A percentile compares a stretch with the other conserved stretches of the same genome.
These are phyloP conservation scores for Escallonia rubra DNA, from an alignment of 129 eudicot species.

Conservation along the genomic window DNA sequence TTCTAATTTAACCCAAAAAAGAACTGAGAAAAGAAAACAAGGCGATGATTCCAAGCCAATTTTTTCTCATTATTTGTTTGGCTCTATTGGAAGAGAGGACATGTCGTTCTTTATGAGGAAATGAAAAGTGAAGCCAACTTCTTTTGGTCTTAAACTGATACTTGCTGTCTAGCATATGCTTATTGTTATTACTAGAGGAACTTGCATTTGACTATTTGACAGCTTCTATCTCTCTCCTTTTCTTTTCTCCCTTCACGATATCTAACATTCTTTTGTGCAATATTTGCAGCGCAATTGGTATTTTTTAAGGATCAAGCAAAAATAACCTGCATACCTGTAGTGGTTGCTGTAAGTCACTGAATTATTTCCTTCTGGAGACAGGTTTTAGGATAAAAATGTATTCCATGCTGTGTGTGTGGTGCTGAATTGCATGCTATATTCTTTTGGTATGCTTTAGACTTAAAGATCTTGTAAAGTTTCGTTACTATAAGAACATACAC, in stretches of 20 bases:
- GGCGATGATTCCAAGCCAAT: too few species aligned
- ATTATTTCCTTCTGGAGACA: not conserved
- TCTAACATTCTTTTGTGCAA: slow-evolving; percentile 1
- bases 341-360: slow-evolving; percentile 71
- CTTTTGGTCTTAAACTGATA: not conserved
- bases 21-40: too few species aligned
- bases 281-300: slow-evolving; percentile 84
- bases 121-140: not conserved
- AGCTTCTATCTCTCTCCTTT: not conserved
- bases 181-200: not conserved
- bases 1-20: too few species aligned
- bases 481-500: too few species aligned
- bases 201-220: not conserved
- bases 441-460: not conserved
- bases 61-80: too few species aligned
- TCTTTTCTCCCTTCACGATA: not conserved
- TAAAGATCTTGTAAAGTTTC: too few species aligned
- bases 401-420: not conserved
- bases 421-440: not conserved
- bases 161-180: too few species aligned
- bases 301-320: slow-evolving; percentile 47
- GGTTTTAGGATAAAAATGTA: not conserved
- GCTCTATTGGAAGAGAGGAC: too few species aligned
- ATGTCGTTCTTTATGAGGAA: too few species aligned
- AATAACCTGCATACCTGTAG: slow-evolving; percentile 71